Percentiles rank a stretch among this genome's conserved stretches.
These are phyloP conservation scores for Aspergillus quadricinctus DNA, from an alignment of 2,329 filamentous ascomycete genomes.

Conservation along the genomic window DNA sequence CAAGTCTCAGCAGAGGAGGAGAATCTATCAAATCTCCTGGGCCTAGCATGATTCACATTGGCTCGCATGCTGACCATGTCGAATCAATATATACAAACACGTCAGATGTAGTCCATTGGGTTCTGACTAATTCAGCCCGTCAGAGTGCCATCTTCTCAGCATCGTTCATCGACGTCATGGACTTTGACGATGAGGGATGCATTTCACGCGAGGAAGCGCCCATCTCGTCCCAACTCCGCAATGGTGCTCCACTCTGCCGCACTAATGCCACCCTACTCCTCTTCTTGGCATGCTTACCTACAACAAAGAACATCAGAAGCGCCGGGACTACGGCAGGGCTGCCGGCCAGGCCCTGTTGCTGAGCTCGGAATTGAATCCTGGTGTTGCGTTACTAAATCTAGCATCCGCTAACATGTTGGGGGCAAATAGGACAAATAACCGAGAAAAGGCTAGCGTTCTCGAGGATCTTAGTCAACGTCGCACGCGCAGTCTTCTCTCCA, in stretches of 20 bases:
- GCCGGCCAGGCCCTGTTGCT: slow-evolving; percentile 1
- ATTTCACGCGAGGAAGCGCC: background rate
- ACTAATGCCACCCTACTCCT: slow-evolving; percentile 10
- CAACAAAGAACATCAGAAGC: background rate
- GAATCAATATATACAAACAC: background rate
- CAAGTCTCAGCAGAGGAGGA: slow-evolving; percentile 19
- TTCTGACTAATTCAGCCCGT: background rate
- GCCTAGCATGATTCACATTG: slow-evolving; percentile 10
- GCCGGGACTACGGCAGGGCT: background rate
- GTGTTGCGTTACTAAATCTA: slow-evolving; percentile 3
- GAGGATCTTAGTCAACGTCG: slow-evolving; percentile 30
- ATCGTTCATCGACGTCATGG: background rate
- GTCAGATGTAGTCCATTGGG: background rate
- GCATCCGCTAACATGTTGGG: slow-evolving; percentile 1
- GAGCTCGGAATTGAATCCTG: slow-evolving; percentile 3
- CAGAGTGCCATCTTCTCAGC: background rate
- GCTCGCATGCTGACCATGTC: background rate
- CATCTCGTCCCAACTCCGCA: slow-evolving; percentile 13
- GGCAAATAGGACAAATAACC: slow-evolving; percentile 2
- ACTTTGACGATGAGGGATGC: background rate
- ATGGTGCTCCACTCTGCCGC: slow-evolving; percentile 16
- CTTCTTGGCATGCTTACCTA: slow-evolving; percentile 20
- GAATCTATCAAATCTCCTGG: slow-evolving; percentile 22
- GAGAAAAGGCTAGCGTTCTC: slow-evolving; percentile 21
- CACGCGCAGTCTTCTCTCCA: slow-evolving; percentile 28